Percentiles rank a stretch among this genome's conserved stretches.
Evolutionary conservation across 345 rosid species (phyloP).

Genomic region (Pugionium cornutum): DNA sequence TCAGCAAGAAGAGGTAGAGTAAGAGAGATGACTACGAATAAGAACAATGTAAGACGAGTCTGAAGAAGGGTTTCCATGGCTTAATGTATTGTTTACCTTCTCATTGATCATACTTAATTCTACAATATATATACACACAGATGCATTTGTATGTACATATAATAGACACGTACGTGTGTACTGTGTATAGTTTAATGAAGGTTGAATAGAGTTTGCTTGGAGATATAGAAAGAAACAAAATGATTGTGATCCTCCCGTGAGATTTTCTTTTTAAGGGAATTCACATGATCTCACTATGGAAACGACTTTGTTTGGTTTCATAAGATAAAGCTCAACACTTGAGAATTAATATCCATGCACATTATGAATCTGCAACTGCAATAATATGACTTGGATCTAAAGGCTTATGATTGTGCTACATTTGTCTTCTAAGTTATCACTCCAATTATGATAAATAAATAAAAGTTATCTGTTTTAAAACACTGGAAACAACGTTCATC

Average conservation of each 20-base stretch:
- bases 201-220: conserved; percentile 26
- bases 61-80: conserved; percentile 19
- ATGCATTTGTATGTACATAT: background rate
- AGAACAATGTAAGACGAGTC: conserved; percentile 2
- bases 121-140: background rate
- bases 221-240: conserved; percentile 28
- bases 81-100: background rate
- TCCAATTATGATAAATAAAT: no score
- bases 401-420: conserved; percentile 8
- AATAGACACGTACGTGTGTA: conserved; percentile 3
- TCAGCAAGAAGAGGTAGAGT: conserved; percentile 3
- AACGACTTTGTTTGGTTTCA: background rate
- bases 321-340: background rate
- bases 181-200: conserved; percentile 5
- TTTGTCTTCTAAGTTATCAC: no score
- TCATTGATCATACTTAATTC: background rate
- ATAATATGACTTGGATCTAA: conserved; percentile 23
- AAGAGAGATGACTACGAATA: conserved; percentile 16
- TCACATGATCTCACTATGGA: background rate
- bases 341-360: background rate
- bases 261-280: background rate
- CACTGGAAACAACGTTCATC: no score
- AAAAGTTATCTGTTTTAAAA: no score
- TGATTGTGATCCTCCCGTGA: conserved; percentile 33
- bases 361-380: conserved; percentile 10